Evolutionary conservation across 2,329 filamentous ascomycete genomes (phyloP).

Genomic region (Leptographium lundbergii): DNA sequence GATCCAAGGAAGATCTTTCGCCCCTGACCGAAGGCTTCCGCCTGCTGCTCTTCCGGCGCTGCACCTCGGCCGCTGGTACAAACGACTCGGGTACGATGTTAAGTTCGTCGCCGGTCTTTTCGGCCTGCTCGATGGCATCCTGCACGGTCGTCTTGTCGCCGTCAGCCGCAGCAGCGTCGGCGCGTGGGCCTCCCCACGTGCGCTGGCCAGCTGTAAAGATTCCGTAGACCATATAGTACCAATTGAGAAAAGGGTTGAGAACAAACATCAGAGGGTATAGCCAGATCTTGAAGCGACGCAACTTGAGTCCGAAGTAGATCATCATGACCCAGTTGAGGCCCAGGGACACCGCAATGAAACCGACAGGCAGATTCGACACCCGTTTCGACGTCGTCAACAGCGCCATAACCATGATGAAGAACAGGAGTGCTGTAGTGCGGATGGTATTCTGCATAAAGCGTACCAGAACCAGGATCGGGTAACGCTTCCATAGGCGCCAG

Average conservation of each 20-base stretch:
- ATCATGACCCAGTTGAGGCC: constrained; percentile 92
- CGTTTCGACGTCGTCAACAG: constrained; percentile 73
- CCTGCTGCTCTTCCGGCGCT: constrained; percentile 17
- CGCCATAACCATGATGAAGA: constrained; percentile 86
- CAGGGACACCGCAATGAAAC: constrained; percentile 85
- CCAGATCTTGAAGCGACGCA: constrained; percentile 86
- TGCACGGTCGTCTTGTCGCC: constrained; percentile 59
- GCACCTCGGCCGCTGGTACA: constrained; percentile 38
- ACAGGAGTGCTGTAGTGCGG: constrained; percentile 81
- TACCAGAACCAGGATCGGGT: constrained; percentile 74
- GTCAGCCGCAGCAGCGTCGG: constrained; percentile 75
- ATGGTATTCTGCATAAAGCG: constrained; percentile 96
- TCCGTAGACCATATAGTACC: constrained; percentile 95
- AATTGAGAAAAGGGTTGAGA: constrained; percentile 93
- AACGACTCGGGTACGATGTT: constrained; percentile 86
- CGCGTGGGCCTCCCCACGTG: constrained; percentile 89
- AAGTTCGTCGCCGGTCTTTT: constrained; percentile 70
- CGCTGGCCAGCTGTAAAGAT: constrained; percentile 89
- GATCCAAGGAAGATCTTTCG: not conserved
- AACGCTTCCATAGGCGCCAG: constrained; percentile 78
- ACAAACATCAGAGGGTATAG: constrained; percentile 93
- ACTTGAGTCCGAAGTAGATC: constrained; percentile 84
- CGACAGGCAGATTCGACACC: constrained; percentile 69
- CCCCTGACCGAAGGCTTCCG: constrained; percentile 9
- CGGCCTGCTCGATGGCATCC: constrained; percentile 72